Evolutionary conservation across 306 rosid genomes (phyloP).

Genomic region (Neltuma alba): DNA sequence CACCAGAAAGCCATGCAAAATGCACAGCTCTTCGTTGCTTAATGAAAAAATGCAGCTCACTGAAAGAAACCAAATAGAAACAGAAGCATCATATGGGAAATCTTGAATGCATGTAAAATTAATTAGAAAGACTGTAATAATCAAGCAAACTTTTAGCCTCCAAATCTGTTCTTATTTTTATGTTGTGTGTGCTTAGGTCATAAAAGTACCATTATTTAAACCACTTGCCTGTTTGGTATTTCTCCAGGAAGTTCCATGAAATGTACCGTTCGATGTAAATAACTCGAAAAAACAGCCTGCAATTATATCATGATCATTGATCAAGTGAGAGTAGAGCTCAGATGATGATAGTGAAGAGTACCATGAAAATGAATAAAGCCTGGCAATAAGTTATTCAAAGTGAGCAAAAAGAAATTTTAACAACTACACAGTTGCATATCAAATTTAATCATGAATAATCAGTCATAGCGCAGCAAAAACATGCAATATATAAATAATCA

Average conservation of each 20-base stretch:
- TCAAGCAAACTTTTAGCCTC: conserved; percentile 6
- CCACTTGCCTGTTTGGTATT: conserved; percentile 84
- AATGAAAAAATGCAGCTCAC: conserved; percentile 90
- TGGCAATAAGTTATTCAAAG: conserved; percentile 26
- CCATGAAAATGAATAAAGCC: conserved; percentile 11
- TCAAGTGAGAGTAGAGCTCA: conserved; percentile 29
- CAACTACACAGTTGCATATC: background rate
- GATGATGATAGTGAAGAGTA: conserved; percentile 27
- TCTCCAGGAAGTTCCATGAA: conserved; percentile 99
- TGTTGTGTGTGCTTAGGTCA: conserved; percentile 12
- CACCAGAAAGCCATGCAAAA: conserved; percentile 99
- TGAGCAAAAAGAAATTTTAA: background rate
- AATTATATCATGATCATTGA: conserved; percentile 42
- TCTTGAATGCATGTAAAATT: background rate
- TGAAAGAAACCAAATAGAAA: conserved; percentile 46
- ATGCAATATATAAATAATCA: conserved; percentile 21
- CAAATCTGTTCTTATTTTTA: conserved; percentile 16
- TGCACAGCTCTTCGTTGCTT: conserved; percentile 96
- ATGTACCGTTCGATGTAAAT: conserved; percentile 81
- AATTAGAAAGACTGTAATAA: conserved; percentile 16
- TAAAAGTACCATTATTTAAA: conserved; percentile 4
- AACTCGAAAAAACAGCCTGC: conserved; percentile 83
- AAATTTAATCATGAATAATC: conserved; percentile 32
- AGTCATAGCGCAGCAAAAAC: conserved; percentile 8
- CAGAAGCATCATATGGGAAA: conserved; percentile 30